phyloP scores from a whole-genome alignment of 352 stramenopile genomes.

The Globisporangium cederbergense region DNA sequence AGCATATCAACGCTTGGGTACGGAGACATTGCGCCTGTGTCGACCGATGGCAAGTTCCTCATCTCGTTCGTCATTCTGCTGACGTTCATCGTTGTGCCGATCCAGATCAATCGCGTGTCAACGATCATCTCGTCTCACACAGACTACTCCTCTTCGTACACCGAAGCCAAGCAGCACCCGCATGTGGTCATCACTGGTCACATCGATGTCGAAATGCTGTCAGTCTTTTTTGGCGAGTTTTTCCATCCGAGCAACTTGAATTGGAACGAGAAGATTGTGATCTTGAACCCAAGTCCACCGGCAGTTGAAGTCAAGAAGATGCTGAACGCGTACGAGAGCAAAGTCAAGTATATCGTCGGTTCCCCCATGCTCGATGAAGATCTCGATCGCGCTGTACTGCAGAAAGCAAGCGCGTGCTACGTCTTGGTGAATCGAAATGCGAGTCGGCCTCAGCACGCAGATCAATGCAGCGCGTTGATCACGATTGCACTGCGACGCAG shows the following conservation, averaged over 20 bases:
- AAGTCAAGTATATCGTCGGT: slow-evolving; percentile 82
- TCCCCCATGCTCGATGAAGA: slow-evolving; percentile 79
- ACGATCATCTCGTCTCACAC: slow-evolving; percentile 77
- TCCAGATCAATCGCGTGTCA: slow-evolving; percentile 74
- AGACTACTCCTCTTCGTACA: slow-evolving; percentile 75
- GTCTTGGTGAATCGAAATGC: slow-evolving; percentile 66
- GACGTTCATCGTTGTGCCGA: slow-evolving; percentile 78
- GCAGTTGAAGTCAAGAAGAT: slow-evolving; percentile 70
- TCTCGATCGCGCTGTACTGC: slow-evolving; percentile 52
- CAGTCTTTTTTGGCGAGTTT: slow-evolving; percentile 77
- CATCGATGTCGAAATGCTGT: slow-evolving; percentile 58
- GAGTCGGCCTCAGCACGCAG: slow-evolving; percentile 47
- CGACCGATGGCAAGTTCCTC: slow-evolving; percentile 62
- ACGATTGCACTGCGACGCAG: slow-evolving; percentile 69
- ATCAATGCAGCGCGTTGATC: slow-evolving; percentile 69
- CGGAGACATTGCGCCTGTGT: slow-evolving; percentile 71
- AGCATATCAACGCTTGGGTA: slow-evolving; percentile 86
- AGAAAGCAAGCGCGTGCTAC: slow-evolving; percentile 55
- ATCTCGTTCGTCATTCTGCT: slow-evolving; percentile 82
- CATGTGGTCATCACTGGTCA: slow-evolving; percentile 75
- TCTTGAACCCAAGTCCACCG: slow-evolving; percentile 62
- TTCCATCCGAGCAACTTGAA: slow-evolving; percentile 85
- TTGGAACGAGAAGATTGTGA: slow-evolving; percentile 80
- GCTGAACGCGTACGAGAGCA: slow-evolving; percentile 68
- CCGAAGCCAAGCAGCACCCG: slow-evolving; percentile 64